Base-by-base conservation (phyloP, 2,329 filamentous ascomycete species). In the Alternaria sp. region DNA sequence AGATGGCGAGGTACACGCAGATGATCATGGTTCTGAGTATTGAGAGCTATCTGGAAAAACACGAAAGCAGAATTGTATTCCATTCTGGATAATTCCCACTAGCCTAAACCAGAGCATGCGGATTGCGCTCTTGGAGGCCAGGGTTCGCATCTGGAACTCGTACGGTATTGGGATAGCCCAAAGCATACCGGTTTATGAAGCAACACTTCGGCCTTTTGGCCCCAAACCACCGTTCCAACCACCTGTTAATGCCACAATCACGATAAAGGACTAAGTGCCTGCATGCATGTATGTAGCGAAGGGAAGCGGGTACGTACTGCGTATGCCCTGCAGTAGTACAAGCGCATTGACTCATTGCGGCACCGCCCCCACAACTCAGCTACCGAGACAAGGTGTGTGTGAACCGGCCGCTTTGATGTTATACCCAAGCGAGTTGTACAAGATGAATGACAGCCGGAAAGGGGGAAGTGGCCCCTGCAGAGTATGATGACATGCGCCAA, bases 1-100 rank as follows among this genome's bases (percentile, higher is more conserved):
- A 71, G 80, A 51, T 84, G 82, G 82, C 76, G 67, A 30, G 62
- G 59, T 26, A 62, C 62, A 44, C 54, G 65, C 24, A 57, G 60
- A 57, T 56, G 38, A 57, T 12, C 5, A 43, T 5, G 18, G 18
- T 24, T 2, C 16, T 11, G 7, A 3, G 16, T 30, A 43, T 20
- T 20, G 16, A 20, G 39, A 44, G 18, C 5, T 9, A 24, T 18
- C 14, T 22, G 24, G 2, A 26, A 26, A 24, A 3, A 24, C 20
- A 9, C 20, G 8, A 49, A 36, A 34, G 11, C 20, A 16, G n/a
- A 36, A 36, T 16, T 12, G 12, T 20, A 38, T 11, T 49, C 30
- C 14, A 38, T 49, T 30, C 11, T 30, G 28, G 22, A 12, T 16
- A 20, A 20, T 24, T 20, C 8, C 6, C 20, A 42, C 39, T 9